A percentile compares a stretch with the other conserved stretches of the same genome.
phyloP scores from a whole-genome alignment of 108 stramenopile species.

The Epithemia pelagica region DNA sequence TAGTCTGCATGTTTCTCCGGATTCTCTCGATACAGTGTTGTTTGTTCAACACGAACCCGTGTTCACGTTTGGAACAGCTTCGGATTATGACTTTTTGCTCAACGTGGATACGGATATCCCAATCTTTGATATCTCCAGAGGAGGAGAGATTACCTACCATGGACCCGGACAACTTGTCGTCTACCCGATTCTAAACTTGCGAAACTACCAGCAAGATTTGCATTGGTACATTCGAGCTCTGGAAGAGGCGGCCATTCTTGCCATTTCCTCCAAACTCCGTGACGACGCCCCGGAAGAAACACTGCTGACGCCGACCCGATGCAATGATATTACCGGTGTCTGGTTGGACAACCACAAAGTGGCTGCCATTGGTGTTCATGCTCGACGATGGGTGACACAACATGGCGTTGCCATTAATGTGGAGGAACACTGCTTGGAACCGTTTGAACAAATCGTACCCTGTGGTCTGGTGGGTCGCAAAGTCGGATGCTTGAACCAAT shows the following conservation, averaged over 20 bases:
- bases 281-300: neutral
- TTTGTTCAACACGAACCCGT: conserved; percentile 76
- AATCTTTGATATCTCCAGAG: conserved; percentile 31
- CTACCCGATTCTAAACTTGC: conserved; percentile 92
- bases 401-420: conserved; percentile 97
- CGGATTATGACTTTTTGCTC: conserved; percentile 60
- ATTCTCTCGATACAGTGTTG: conserved; percentile 50
- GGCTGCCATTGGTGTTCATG: conserved; percentile 88
- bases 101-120: conserved; percentile 62
- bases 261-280: conserved; percentile 21
- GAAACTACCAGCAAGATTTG: conserved; percentile 85
- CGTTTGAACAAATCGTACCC: conserved; percentile 78
- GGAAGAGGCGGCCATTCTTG: conserved; percentile 82
- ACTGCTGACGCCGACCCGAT: conserved; percentile 18
- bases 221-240: conserved; percentile 96
- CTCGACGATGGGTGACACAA: conserved; percentile 92
- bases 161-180: conserved; percentile 94
- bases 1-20: neutral
- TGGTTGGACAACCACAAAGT: conserved; percentile 86
- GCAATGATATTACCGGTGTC: conserved; percentile 82
- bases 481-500: conserved; percentile 72
- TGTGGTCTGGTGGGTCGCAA: conserved; percentile 69
- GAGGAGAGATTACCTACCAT: conserved; percentile 97
- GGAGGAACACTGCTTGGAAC: conserved; percentile 38
- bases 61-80: conserved; percentile 79